phyloP scores from a whole-genome alignment of 2,329 filamentous ascomycete genomes.

The Nemania sp. region DNA sequence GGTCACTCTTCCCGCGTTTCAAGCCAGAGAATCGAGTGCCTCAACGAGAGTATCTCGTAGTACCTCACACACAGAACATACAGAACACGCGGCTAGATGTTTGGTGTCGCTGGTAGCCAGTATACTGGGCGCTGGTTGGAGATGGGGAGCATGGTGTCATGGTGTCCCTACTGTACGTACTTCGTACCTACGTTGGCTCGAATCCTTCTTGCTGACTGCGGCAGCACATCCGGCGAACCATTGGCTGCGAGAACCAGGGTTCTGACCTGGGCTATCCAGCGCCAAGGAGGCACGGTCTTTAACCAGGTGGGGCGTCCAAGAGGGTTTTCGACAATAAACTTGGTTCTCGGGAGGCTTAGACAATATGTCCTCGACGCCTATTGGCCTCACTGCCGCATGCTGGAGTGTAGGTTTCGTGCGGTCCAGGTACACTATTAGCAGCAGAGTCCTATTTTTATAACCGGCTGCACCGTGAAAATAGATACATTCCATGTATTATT shows the following conservation, averaged over 20 bases:
- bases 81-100: too few species aligned
- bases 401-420: neutral
- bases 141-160: slow-evolving; percentile 6
- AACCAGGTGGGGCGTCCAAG: slow-evolving; percentile 11
- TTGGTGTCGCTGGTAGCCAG: neutral
- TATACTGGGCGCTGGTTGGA: slow-evolving; percentile 10
- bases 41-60: slow-evolving; percentile 3
- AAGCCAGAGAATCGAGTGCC: slow-evolving; percentile 5
- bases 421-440: slow-evolving; percentile 22
- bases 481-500: neutral
- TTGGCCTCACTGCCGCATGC: slow-evolving; percentile 21
- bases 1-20: slow-evolving; percentile 22
- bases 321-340: slow-evolving; percentile 13
- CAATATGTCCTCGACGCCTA: slow-evolving; percentile 8
- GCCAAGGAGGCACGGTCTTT: slow-evolving; percentile 20
- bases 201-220: slow-evolving; percentile 25
- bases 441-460: slow-evolving; percentile 29
- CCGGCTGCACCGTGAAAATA: slow-evolving; percentile 8
- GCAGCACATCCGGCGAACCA: slow-evolving; percentile 12
- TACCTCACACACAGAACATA: neutral
- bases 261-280: slow-evolving; percentile 7
- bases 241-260: slow-evolving; percentile 16
- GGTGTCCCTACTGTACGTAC: too few species aligned
- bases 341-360: slow-evolving; percentile 26
- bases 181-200: slow-evolving; percentile 4